Evolutionary conservation across 768 basidiomycete species (phyloP).

Genomic region (Pisolithus albus): DNA sequence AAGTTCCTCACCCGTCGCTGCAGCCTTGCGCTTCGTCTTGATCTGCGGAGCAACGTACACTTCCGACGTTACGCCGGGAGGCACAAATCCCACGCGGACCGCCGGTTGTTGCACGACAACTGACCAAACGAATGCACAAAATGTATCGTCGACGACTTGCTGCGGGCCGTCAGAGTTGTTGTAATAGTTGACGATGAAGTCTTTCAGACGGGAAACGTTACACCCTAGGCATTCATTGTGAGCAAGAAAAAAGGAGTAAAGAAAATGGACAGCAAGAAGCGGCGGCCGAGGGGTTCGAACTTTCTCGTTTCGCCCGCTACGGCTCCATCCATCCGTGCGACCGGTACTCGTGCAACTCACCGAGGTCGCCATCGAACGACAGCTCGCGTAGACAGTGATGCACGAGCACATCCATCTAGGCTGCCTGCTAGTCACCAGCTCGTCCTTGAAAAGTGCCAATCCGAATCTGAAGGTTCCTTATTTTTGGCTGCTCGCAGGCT

Average conservation of each 20-base stretch:
- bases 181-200: slow-evolving; percentile 67
- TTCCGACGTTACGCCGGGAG: slow-evolving; percentile 51
- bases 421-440: background rate
- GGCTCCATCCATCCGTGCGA: background rate
- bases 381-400: slow-evolving; percentile 81
- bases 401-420: slow-evolving; percentile 76
- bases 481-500: no score
- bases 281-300: slow-evolving; percentile 41
- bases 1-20: slow-evolving; percentile 46
- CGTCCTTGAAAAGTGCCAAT: no score
- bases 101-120: slow-evolving; percentile 69
- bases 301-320: background rate
- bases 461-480: background rate
- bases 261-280: slow-evolving; percentile 15
- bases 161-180: slow-evolving; percentile 27
- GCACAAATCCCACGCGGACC: slow-evolving; percentile 66
- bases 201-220: slow-evolving; percentile 60
- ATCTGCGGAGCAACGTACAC: slow-evolving; percentile 76
- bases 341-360: slow-evolving; percentile 40
- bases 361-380: slow-evolving; percentile 85
- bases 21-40: slow-evolving; percentile 60
- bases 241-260: slow-evolving; percentile 7
- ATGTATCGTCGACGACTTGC: slow-evolving; percentile 68
- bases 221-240: slow-evolving; percentile 47
- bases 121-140: slow-evolving; percentile 78